Conservation (phyloP, 306 rosid genomes). For the Vigna nakashimae region DNA sequence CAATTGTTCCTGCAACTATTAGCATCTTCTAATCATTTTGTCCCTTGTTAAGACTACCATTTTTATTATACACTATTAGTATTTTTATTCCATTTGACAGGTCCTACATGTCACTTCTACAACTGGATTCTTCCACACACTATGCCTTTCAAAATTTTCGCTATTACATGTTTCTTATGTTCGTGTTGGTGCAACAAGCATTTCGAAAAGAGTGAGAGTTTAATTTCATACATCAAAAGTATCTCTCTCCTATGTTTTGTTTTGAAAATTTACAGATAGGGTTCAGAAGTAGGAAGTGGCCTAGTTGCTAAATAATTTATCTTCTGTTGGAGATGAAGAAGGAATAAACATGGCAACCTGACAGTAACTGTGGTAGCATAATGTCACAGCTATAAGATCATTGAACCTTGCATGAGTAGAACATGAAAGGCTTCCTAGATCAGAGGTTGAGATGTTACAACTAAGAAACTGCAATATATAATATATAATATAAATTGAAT, state of each 20-base stretch:
- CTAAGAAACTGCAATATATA: not conserved
- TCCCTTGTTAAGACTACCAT: conserved; percentile 7
- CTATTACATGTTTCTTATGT: conserved; percentile 11
- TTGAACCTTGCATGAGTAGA: conserved; percentile 25
- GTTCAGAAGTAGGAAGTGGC: conserved; percentile 3
- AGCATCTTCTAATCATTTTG: conserved; percentile 1
- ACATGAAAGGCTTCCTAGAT: conserved; percentile 35
- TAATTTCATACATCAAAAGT: conserved; percentile 29
- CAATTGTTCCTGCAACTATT: conserved; percentile 8
- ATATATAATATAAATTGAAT: conserved; percentile 26
- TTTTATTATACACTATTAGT: not conserved
- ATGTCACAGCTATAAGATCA: conserved; percentile 26
- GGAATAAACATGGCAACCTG: conserved; percentile 19
- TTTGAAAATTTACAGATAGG: conserved; percentile 8
- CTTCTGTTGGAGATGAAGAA: conserved; percentile 2
- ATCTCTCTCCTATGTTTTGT: conserved; percentile 8
- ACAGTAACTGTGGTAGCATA: conserved; percentile 13
- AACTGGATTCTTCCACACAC: conserved; percentile 28
- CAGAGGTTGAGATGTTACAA: conserved; percentile 37
- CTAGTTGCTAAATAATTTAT: conserved; percentile 6
- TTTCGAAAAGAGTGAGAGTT: conserved; percentile 11
- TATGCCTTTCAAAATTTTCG: conserved; percentile 25
- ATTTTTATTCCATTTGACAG: conserved; percentile 29
- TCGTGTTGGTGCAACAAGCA: conserved; percentile 19
- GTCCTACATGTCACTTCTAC: conserved; percentile 25